These are phyloP conservation scores for Corylus heterophylla DNA, from an alignment of 306 rosid genomes.

Conservation along the genomic window DNA sequence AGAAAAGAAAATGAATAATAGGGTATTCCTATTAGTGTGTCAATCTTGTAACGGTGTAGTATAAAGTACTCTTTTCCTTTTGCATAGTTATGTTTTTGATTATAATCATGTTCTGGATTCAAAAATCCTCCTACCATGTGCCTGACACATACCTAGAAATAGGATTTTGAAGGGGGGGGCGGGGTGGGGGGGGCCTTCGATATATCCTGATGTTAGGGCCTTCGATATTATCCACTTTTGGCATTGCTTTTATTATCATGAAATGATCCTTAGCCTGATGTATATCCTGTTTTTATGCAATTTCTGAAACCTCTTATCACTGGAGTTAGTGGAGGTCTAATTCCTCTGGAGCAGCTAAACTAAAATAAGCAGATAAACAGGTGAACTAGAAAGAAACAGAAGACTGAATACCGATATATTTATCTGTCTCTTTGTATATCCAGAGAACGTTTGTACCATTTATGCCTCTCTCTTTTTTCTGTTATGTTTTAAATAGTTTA, in stretches of 20 bases:
- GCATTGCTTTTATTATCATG: background rate
- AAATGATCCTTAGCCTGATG: background rate
- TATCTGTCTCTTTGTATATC: background rate
- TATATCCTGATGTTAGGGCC: background rate
- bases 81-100: background rate
- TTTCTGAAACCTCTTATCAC: background rate
- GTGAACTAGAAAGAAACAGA: background rate
- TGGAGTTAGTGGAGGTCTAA: background rate
- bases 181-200: background rate
- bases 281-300: background rate
- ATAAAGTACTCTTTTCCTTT: background rate
- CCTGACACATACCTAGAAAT: background rate
- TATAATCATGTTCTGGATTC: background rate
- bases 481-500: conserved; percentile 12
- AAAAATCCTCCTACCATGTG: background rate
- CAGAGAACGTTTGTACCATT: background rate
- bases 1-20: too few relatives aligned
- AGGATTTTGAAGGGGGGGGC: background rate
- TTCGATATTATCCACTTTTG: background rate
- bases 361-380: background rate
- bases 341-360: background rate
- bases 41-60: background rate
- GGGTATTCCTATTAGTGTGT: background rate
- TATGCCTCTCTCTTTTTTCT: conserved; percentile 4
- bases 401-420: background rate